These are phyloP conservation scores for Chenopodium suecicum DNA, from an alignment of 148 eudicot genomes.

Conservation along the genomic window DNA sequence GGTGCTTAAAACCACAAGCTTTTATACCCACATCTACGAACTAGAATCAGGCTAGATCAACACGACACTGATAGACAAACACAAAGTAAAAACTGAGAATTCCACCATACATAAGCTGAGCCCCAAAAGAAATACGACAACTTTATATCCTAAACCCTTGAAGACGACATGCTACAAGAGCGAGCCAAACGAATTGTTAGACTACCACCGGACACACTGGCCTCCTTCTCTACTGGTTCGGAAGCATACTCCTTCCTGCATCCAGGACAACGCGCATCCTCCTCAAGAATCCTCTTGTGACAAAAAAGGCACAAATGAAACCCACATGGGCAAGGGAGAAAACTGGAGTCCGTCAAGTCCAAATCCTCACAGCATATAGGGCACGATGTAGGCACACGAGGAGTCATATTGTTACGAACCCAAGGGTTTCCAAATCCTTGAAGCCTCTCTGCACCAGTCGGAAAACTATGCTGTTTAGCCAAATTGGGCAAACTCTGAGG, in stretches of 20 bases:
- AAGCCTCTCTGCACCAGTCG: constrained; percentile 47
- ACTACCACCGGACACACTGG: constrained; percentile 48
- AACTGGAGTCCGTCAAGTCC: constrained; percentile 77
- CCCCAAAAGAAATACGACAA: constrained; percentile 20
- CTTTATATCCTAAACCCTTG: constrained; percentile 58
- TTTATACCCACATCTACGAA: constrained; percentile 46
- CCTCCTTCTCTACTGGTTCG: constrained; percentile 49
- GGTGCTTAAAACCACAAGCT: constrained; percentile 41
- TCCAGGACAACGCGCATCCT: constrained; percentile 89
- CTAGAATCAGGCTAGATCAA: constrained; percentile 43
- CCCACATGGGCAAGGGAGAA: constrained; percentile 85
- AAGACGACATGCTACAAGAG: constrained; percentile 76
- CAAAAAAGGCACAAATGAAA: constrained; percentile 94
- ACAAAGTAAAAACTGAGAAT: constrained; percentile 26
- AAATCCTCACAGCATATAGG: constrained; percentile 96
- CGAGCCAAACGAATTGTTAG: constrained; percentile 59
- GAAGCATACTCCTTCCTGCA: constrained; percentile 84
- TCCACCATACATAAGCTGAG: constrained; percentile 47
- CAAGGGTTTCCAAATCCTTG: constrained; percentile 45
- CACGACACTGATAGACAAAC: constrained; percentile 41
- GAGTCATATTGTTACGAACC: constrained; percentile 37
- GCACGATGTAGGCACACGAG: constrained; percentile 49
- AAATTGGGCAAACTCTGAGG: constrained; percentile 84
- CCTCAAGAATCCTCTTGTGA: constrained; percentile 89
- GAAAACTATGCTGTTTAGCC: constrained; percentile 70